phyloP scores from a whole-genome alignment of 352 stramenopile species.

The Globisporangium recalcitrans region DNA sequence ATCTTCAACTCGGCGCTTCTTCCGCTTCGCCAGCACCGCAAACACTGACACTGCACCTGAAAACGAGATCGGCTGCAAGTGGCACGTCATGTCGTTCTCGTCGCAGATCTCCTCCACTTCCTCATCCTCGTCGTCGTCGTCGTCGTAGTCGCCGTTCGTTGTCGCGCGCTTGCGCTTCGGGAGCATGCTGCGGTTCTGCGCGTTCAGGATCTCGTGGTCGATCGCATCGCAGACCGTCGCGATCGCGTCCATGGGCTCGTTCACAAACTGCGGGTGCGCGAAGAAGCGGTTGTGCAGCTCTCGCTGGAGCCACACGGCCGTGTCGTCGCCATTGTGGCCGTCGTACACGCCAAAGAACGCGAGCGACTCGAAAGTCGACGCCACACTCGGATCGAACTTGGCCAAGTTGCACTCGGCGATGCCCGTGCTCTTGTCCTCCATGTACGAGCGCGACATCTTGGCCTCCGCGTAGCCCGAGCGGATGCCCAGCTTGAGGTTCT shows the following conservation, averaged over 20 bases:
- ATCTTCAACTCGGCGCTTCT: conserved; percentile 5
- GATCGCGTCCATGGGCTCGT: conserved; percentile 50
- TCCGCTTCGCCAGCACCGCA: conserved; percentile 46
- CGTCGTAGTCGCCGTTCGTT: conserved; percentile 21
- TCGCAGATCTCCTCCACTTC: conserved; percentile 37
- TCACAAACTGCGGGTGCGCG: conserved; percentile 44
- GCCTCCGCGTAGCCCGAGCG: conserved; percentile 80
- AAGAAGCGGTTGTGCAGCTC: conserved; percentile 79
- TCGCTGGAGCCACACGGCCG: conserved; percentile 68
- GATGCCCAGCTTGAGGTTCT: conserved; percentile 68
- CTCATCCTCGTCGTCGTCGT: conserved; percentile 19
- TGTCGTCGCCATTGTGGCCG: conserved; percentile 82
- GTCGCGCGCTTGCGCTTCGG: conserved; percentile 64
- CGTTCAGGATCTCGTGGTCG: conserved; percentile 72
- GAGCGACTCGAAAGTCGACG: conserved; percentile 37
- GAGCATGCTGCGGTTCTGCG: conserved; percentile 64
- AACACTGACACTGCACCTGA: conserved; percentile 73
- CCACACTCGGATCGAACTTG: conserved; percentile 32
- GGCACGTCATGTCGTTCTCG: conserved; percentile 39
- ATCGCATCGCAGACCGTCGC: conserved; percentile 48
- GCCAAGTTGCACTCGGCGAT: conserved; percentile 44
- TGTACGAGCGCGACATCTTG: conserved; percentile 81
- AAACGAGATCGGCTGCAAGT: conserved; percentile 81
- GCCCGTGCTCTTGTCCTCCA: conserved; percentile 78
- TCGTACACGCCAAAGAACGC: conserved; percentile 87